Evolutionary conservation across 352 stramenopile genomes (phyloP).

Genomic region (Phytophthora fragariaefolia): DNA sequence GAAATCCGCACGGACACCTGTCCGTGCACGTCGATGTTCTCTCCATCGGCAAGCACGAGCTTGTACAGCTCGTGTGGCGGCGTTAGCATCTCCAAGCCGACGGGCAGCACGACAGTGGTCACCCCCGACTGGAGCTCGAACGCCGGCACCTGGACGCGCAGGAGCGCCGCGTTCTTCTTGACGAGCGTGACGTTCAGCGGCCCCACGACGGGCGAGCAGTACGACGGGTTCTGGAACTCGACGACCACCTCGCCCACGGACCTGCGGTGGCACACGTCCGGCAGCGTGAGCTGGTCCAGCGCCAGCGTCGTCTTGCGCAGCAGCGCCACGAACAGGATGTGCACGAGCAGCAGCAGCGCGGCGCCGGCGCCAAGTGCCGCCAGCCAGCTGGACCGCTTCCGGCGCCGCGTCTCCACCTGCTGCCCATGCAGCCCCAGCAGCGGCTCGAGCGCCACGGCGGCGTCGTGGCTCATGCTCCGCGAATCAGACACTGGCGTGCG

Average conservation of each 20-base stretch:
- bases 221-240: slow-evolving; percentile 78
- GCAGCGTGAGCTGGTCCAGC: slow-evolving; percentile 65
- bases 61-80: slow-evolving; percentile 54
- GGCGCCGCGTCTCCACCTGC: slow-evolving; percentile 1
- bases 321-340: slow-evolving; percentile 70
- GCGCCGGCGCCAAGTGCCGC: slow-evolving; percentile 31
- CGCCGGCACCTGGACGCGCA: slow-evolving; percentile 52
- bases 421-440: slow-evolving; percentile 34
- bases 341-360: slow-evolving; percentile 54
- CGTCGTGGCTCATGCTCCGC: slow-evolving; percentile 12
- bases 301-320: slow-evolving; percentile 67
- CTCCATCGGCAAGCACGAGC: slow-evolving; percentile 53
- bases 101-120: slow-evolving; percentile 53
- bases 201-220: slow-evolving; percentile 69
- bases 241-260: slow-evolving; percentile 61
- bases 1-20: slow-evolving; percentile 61
- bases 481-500: no score
- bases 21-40: slow-evolving; percentile 54
- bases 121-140: slow-evolving; percentile 64
- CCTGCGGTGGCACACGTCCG: slow-evolving; percentile 70
- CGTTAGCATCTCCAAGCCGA: slow-evolving; percentile 57
- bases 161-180: slow-evolving; percentile 60
- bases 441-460: slow-evolving; percentile 27
- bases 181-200: slow-evolving; percentile 59
- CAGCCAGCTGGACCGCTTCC: slow-evolving; percentile 26